Percentiles rank a stretch among this genome's conserved stretches.
Evolutionary conservation across 305 asterid species (phyloP).

Genomic region (Euphrasia arctica): DNA sequence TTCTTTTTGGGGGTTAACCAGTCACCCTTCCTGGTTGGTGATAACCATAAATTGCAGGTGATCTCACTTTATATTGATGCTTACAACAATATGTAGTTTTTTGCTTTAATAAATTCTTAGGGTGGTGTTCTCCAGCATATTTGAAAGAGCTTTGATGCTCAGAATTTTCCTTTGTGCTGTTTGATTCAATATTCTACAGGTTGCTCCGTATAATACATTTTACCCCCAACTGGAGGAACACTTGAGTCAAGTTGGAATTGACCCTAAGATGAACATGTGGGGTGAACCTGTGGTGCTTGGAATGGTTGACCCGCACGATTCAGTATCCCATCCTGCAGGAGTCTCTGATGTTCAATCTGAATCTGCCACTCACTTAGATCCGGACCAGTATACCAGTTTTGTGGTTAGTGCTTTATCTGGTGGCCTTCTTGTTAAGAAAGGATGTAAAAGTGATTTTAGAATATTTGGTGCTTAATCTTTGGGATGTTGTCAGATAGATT

Average conservation of each 20-base stretch:
- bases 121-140: no score
- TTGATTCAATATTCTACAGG: conserved; percentile 42
- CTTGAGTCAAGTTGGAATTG: conserved; percentile 82
- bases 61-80: conserved; percentile 14
- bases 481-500: no score
- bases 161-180: neutral
- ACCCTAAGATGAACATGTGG: conserved; percentile 79
- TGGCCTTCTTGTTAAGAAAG: no score
- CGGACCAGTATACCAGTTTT: conserved; percentile 78
- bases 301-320: conserved; percentile 91
- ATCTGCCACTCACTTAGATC: conserved; percentile 73
- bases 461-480: no score
- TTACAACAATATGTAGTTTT: conserved; percentile 18
- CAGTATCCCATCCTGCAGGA: conserved; percentile 96
- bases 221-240: conserved; percentile 88
- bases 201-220: conserved; percentile 86
- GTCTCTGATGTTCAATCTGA: conserved; percentile 90
- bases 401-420: conserved; percentile 40
- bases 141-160: neutral
- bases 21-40: conserved; percentile 93
- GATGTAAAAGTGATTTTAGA: no score
- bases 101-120: conserved; percentile 3
- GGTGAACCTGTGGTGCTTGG: conserved; percentile 84
- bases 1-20: conserved; percentile 98
- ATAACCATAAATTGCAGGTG: conserved; percentile 97